These are phyloP conservation scores for Phoenix roebelenii DNA, from an alignment of 176 grass and related monocot species.

Conservation along the genomic window DNA sequence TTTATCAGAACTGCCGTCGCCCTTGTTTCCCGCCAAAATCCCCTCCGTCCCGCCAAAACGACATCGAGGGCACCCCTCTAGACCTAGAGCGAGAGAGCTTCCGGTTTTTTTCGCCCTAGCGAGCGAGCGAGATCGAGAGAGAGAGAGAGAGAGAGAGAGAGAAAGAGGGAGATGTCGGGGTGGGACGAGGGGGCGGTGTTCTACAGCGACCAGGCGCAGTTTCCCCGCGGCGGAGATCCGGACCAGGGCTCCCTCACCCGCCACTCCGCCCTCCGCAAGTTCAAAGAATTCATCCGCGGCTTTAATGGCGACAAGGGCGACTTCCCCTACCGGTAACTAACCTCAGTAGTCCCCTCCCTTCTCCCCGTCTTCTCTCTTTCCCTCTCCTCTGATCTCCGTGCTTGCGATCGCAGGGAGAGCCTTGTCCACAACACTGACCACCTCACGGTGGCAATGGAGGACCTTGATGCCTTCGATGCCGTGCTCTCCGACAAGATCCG, in stretches of 20 bases:
- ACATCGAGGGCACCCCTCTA: not conserved
- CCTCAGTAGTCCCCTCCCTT: not conserved
- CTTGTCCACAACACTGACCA: slow-evolving; percentile 79
- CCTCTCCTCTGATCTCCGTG: not conserved
- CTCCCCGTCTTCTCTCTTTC: not conserved
- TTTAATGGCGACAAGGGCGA: slow-evolving; percentile 72
- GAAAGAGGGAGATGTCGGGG: slow-evolving; percentile 50
- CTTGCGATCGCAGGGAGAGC: slow-evolving; percentile 46
- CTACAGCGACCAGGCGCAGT: slow-evolving; percentile 98
- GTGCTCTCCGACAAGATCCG: slow-evolving; percentile 84
- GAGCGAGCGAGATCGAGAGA: not conserved
- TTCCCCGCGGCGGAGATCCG: slow-evolving; percentile 55
- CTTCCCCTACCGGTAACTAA: slow-evolving; percentile 73
- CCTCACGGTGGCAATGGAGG: slow-evolving; percentile 84
- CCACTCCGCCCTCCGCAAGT: slow-evolving; percentile 91
- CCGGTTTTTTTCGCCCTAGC: not conserved
- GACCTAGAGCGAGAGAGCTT: not conserved
- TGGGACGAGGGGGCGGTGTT: slow-evolving; percentile 99
- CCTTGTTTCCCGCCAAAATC: slow-evolving; percentile 63
- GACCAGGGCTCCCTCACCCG: slow-evolving; percentile 45
- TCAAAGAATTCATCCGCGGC: slow-evolving; percentile 94
- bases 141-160: not conserved
- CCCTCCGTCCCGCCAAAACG: not conserved
- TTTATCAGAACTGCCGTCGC: slow-evolving; percentile 23
- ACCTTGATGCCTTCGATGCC: slow-evolving; percentile 83